Evolutionary conservation across 2,329 filamentous ascomycete species (phyloP).

Genomic region (Lachnellula arida): DNA sequence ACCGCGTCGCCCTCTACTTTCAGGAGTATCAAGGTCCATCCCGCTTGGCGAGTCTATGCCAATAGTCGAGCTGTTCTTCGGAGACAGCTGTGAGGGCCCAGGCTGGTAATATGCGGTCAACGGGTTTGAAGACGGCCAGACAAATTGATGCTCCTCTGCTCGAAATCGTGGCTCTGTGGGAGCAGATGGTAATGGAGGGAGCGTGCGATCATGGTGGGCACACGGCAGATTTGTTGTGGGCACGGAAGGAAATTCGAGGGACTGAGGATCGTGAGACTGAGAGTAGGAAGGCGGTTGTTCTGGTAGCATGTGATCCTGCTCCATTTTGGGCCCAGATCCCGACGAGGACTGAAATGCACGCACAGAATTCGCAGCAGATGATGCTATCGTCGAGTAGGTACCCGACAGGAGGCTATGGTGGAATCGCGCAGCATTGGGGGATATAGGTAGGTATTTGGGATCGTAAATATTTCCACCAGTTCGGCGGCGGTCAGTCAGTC

Average conservation of each 20-base stretch:
- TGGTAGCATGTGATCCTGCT: slow-evolving; percentile 31
- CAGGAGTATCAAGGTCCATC: slow-evolving; percentile 31
- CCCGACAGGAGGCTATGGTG: not conserved
- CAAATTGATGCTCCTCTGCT: slow-evolving; percentile 24
- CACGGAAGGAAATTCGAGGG: slow-evolving; percentile 25
- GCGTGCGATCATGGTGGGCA: slow-evolving; percentile 28
- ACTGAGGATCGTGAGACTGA: slow-evolving; percentile 29
- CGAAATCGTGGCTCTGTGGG: slow-evolving; percentile 21
- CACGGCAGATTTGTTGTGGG: slow-evolving; percentile 26
- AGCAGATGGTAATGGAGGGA: slow-evolving; percentile 28
- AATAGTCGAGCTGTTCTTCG: slow-evolving; percentile 17
- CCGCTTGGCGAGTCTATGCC: slow-evolving; percentile 23
- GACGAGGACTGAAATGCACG: slow-evolving; percentile 7
- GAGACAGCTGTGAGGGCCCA: slow-evolving; percentile 28
- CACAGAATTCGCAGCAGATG: not conserved
- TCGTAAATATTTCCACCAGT: not conserved
- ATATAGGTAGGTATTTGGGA: slow-evolving; percentile 9
- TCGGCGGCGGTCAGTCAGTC: slow-evolving; percentile 7
- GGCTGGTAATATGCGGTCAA: slow-evolving; percentile 32
- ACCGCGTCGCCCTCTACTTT: slow-evolving; percentile 26
- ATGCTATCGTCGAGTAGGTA: slow-evolving; percentile 1
- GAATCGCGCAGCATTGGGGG: slow-evolving; percentile 10
- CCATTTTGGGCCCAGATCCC: slow-evolving; percentile 24
- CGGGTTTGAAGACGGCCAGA: slow-evolving; percentile 32
- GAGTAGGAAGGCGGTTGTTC: slow-evolving; percentile 29